Evolutionary conservation across 2,329 filamentous ascomycete species (phyloP).

Genomic region (Apiospora rasikravindrae): DNA sequence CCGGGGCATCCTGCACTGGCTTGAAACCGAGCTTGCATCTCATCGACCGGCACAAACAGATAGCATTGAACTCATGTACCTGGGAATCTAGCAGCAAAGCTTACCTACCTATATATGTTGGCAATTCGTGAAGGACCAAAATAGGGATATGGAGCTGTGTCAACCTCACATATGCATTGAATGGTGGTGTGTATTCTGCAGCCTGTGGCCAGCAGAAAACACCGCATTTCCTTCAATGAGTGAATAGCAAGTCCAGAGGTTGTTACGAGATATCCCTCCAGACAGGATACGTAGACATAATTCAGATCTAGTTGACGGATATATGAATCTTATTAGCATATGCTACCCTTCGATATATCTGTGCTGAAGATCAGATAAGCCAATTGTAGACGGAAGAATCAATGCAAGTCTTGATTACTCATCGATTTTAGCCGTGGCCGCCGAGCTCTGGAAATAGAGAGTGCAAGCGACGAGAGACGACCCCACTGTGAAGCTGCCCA

Average conservation of each 20-base stretch:
- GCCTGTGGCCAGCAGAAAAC: background rate
- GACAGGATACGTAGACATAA: too few species aligned
- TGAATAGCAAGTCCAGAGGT: background rate
- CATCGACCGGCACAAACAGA: background rate
- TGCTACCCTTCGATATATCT: background rate
- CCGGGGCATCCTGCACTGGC: background rate
- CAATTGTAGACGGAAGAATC: background rate
- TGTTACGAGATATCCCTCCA: background rate
- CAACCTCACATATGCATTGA: background rate
- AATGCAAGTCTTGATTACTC: conserved; percentile 7
- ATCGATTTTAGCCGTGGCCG: background rate
- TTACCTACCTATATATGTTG: background rate
- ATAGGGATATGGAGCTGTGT: background rate
- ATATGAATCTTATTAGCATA: too few species aligned
- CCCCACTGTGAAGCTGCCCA: background rate
- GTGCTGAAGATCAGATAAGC: conserved; percentile 7
- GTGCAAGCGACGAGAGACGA: background rate
- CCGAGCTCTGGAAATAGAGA: background rate
- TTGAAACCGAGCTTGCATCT: conserved; percentile 8
- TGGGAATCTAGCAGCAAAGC: background rate
- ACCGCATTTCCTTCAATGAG: background rate
- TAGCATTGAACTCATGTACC: background rate
- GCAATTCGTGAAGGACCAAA: background rate
- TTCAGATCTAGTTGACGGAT: too few species aligned
- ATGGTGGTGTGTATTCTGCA: background rate